Evolutionary conservation across 257 asterid species (phyloP).

Genomic region (Solanum etuberosum): DNA sequence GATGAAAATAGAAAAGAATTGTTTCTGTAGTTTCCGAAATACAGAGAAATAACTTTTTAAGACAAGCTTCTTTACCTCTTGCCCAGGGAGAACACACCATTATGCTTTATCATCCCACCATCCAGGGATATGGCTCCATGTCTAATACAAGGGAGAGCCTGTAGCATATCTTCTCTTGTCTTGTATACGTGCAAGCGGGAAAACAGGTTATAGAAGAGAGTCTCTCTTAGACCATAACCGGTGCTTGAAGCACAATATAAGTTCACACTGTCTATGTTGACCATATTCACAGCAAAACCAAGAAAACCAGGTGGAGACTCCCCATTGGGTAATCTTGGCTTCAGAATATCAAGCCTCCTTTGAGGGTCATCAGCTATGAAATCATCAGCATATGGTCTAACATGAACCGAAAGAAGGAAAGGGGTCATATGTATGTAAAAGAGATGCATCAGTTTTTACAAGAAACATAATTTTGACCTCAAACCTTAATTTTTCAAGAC

Average conservation of each 20-base stretch:
- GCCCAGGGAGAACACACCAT: constrained; percentile 37
- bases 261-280: constrained; percentile 36
- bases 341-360: constrained; percentile 55
- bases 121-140: constrained; percentile 79
- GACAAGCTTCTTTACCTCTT: constrained; percentile 39
- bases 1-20: background rate
- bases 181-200: constrained; percentile 62
- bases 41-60: background rate
- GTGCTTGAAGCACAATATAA: constrained; percentile 20
- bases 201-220: constrained; percentile 71
- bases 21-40: background rate
- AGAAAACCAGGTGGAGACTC: constrained; percentile 76
- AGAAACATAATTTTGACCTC: constrained; percentile 4
- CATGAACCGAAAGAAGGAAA: constrained; percentile 13
- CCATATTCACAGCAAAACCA: constrained; percentile 90
- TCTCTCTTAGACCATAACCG: constrained; percentile 65
- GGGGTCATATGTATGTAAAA: background rate
- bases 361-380: constrained; percentile 65
- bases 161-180: constrained; percentile 65
- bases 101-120: constrained; percentile 58
- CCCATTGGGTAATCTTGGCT: constrained; percentile 56
- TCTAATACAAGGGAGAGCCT: constrained; percentile 35
- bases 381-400: constrained; percentile 59
- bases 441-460: background rate
- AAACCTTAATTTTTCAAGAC: constrained; percentile 66